These are phyloP conservation scores for Thielaviopsis ethacetica DNA, from an alignment of 2,329 filamentous ascomycete genomes.

Conservation along the genomic window DNA sequence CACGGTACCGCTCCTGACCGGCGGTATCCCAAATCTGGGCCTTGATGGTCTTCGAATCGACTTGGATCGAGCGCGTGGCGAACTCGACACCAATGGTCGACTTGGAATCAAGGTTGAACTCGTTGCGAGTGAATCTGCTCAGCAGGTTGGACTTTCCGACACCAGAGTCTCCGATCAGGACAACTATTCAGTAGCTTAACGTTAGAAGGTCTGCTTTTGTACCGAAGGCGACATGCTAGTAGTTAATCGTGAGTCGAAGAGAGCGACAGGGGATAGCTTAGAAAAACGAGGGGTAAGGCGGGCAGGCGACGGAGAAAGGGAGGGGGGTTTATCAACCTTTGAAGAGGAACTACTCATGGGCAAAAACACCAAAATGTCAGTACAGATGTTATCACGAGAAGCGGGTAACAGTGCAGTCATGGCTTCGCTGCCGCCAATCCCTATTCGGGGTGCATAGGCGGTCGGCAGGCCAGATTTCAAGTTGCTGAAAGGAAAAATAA, in stretches of 20 bases:
- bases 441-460: not conserved
- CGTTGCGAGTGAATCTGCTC: constrained; percentile 98
- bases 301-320: constrained; percentile 13
- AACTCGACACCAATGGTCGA: constrained; percentile 99
- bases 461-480: constrained; percentile 17
- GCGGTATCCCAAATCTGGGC: constrained; percentile 99
- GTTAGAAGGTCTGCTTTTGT: not conserved
- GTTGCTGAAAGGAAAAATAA: constrained; percentile 14
- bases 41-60: constrained; percentile 99
- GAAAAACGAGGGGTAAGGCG: constrained; percentile 8
- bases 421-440: not conserved
- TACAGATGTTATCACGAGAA: constrained; percentile 1
- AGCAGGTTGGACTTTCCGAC: constrained; percentile 99
- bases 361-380: not conserved
- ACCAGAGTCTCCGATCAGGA: constrained; percentile 97
- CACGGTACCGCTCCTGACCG: constrained; percentile 95
- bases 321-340: constrained; percentile 50
- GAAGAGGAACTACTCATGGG: constrained; percentile 69
- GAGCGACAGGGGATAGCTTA: constrained; percentile 8
- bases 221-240: not conserved
- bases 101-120: constrained; percentile 99
- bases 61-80: constrained; percentile 94
- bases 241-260: not conserved
- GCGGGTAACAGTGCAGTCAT: constrained; percentile 11
- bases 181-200: constrained; percentile 42